These are phyloP conservation scores for Boletus reticuloceps DNA, from an alignment of 768 basidiomycete genomes.

Conservation along the genomic window DNA sequence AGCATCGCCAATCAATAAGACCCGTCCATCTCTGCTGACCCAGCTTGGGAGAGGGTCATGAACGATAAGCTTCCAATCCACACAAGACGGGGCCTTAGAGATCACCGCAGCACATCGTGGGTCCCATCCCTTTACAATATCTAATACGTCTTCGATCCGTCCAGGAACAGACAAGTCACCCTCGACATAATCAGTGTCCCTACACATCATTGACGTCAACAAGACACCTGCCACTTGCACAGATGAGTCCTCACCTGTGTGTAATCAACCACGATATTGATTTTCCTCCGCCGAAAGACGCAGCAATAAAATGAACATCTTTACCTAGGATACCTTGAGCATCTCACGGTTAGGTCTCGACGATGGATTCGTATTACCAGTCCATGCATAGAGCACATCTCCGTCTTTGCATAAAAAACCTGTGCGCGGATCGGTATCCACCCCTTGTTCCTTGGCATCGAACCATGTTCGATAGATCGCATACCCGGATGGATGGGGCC, in stretches of 20 bases:
- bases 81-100: constrained; percentile 24
- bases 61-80: constrained; percentile 41
- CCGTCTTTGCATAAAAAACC: constrained; percentile 17
- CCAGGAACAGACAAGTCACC: constrained; percentile 21
- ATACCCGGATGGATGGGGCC: constrained; percentile 25
- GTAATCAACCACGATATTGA: constrained; percentile 22
- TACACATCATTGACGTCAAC: constrained; percentile 3
- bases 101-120: constrained; percentile 24
- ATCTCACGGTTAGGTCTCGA: background rate
- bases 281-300: constrained; percentile 11
- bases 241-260: constrained; percentile 12
- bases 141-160: constrained; percentile 21
- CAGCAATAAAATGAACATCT: constrained; percentile 22
- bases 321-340: background rate
- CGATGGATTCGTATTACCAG: constrained; percentile 8
- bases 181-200: constrained; percentile 20
- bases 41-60: constrained; percentile 37
- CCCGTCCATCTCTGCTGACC: constrained; percentile 28
- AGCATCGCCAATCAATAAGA: constrained; percentile 28
- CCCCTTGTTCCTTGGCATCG: constrained; percentile 19
- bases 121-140: constrained; percentile 24
- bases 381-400: constrained; percentile 25
- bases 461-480: constrained; percentile 32
- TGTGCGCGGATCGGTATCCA: constrained; percentile 22
- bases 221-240: background rate